Conservation (phyloP, 2,329 filamentous ascomycete genomes). For the Beauveria caledonica region DNA sequence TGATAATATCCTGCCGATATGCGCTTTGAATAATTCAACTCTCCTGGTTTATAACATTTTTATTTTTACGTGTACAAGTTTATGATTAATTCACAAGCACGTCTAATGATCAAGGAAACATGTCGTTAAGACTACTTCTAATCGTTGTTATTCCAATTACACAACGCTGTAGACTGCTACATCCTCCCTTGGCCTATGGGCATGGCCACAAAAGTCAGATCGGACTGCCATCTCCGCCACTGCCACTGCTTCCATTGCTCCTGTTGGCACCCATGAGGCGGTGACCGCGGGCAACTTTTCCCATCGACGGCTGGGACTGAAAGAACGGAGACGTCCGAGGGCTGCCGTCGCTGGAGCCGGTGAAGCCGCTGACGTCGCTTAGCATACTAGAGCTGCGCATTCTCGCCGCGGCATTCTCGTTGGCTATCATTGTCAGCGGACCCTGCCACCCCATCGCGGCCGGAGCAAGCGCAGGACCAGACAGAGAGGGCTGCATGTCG, state of each 20-base stretch:
- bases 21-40: too few relatives aligned
- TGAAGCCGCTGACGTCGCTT: constrained; percentile 58
- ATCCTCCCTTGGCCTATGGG: constrained; percentile 8
- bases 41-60: not conserved
- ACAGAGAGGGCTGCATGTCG: constrained; percentile 25
- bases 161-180: not conserved
- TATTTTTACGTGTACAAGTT: not conserved
- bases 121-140: not conserved
- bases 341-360: constrained; percentile 45
- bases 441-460: not conserved
- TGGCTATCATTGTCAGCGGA: not conserved
- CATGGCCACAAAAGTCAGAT: constrained; percentile 16
- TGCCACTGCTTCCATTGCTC: constrained; percentile 35
- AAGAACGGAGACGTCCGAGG: constrained; percentile 26
- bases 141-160: constrained; percentile 10
- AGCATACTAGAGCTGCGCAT: constrained; percentile 60
- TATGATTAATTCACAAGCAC: not conserved
- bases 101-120: not conserved
- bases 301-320: not conserved
- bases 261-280: constrained; percentile 15
- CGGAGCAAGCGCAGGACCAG: constrained; percentile 16
- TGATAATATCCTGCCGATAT: not conserved
- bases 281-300: not conserved
- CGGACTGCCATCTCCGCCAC: constrained; percentile 47
- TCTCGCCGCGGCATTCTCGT: constrained; percentile 27